Evolutionary conservation across 345 rosid genomes (phyloP).

Genomic region (Trapa bicornis): DNA sequence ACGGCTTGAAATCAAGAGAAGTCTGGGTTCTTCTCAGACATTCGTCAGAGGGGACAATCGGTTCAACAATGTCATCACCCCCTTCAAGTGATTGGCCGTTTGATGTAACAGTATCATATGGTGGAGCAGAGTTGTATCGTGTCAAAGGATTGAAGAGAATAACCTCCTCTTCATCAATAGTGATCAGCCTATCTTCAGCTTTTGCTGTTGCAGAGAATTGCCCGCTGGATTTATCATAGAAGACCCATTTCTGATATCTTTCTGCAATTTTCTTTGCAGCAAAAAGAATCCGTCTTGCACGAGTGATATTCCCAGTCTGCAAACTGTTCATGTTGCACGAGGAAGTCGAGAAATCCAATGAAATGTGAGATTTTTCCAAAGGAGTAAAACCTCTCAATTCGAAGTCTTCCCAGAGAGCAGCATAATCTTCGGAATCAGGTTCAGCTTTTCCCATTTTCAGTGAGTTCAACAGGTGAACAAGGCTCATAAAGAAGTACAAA

Average conservation of each 20-base stretch:
- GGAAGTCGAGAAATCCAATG: conserved; percentile 46
- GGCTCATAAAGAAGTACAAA: conserved; percentile 45
- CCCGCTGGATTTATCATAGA: conserved; percentile 24
- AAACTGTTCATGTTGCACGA: conserved; percentile 24
- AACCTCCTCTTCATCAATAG: conserved; percentile 82
- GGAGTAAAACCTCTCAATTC: conserved; percentile 75
- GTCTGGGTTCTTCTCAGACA: conserved; percentile 70
- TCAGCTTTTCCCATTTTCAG: conserved; percentile 16
- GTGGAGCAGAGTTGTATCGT: conserved; percentile 78
- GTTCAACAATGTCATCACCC: conserved; percentile 14
- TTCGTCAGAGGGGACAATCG: conserved; percentile 38
- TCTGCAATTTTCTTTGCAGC: conserved; percentile 54
- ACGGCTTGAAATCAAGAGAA: conserved; percentile 17
- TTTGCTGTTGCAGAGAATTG: conserved; percentile 20
- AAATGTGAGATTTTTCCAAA: conserved; percentile 28
- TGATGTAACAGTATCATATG: conserved; percentile 17
- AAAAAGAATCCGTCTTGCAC: conserved; percentile 36
- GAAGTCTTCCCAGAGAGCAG: conserved; percentile 78
- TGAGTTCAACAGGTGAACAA: conserved; percentile 34
- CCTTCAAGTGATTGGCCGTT: conserved; percentile 21
- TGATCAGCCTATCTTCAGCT: conserved; percentile 21
- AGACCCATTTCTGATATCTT: conserved; percentile 39
- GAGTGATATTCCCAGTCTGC: conserved; percentile 32
- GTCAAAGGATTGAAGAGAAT: conserved; percentile 89
- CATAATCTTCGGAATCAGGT: conserved; percentile 11